Base-by-base conservation (phyloP, 257 asterid species). In the Forsythia viridissima region DNA sequence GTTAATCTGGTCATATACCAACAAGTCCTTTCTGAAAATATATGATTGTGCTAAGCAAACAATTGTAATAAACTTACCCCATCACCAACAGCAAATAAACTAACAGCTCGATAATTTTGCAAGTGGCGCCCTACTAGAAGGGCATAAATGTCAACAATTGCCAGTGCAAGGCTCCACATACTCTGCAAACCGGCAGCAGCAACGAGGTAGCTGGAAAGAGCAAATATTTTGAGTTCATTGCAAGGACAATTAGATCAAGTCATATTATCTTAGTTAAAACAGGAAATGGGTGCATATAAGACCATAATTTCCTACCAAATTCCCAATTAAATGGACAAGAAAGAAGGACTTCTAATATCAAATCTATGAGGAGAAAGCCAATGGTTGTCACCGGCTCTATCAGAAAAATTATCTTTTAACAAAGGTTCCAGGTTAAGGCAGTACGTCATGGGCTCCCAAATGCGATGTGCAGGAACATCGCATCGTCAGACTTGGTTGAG, bases 131-230 rank as follows among this genome's bases (percentile, higher is more conserved):
- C 98, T 72, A 94, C 98, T 75, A 94, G 93, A 75, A 94, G 91
- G 2, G 98, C 98, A 84, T 95, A 93, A 78, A 87, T 89, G 80
- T 95, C 99, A 57, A 86, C 81, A 80, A 93, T 86, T 65, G 88
- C 96, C 71, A 95, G 88, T 13, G 84, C 88, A 76, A 95, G 93
- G 91, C 99, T 95, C 99, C 99, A 95, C 88, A 89, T 67, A 90
- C 93, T 91, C 90, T 95, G 98, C 85, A 93, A 80, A 72, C 98
- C 97, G 78, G 93, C 88, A 77, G 99, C 98, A 75, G 99, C 99
- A 76, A 93, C 99, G 55, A 95, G 97, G 90, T 91, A 95, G 90
- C 99, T 95, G 86, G 77, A 18, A 78, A 24, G 34, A 79, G 55
- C 41, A 78, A 61, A 15, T 48, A 48, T 48, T 48, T 12, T 34